Percentiles rank a stretch among this genome's conserved stretches.
phyloP scores from a whole-genome alignment of 768 basidiomycete species.

The Mycena chlorophos region DNA sequence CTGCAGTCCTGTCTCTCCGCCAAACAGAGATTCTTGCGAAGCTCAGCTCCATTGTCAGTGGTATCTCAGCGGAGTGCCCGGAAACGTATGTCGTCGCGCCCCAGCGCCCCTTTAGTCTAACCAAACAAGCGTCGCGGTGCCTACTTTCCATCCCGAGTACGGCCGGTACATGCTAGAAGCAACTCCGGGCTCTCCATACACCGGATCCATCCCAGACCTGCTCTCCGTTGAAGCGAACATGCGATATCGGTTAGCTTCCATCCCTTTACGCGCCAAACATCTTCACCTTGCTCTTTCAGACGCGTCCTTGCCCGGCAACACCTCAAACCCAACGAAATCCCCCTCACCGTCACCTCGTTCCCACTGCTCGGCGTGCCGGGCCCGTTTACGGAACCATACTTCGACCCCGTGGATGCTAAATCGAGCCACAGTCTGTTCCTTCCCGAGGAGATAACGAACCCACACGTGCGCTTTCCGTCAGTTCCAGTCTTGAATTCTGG shows the following conservation, averaged over 20 bases:
- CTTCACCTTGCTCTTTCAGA: slow-evolving; percentile 38
- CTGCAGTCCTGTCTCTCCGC: slow-evolving; percentile 87
- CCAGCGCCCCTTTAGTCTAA: neutral
- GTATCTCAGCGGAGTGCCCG: slow-evolving; percentile 60
- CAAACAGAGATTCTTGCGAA: slow-evolving; percentile 92
- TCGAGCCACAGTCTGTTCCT: slow-evolving; percentile 95
- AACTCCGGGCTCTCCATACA: slow-evolving; percentile 94
- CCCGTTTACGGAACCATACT: slow-evolving; percentile 90
- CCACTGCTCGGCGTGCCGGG: slow-evolving; percentile 88
- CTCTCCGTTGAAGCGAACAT: slow-evolving; percentile 92
- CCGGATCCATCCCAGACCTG: slow-evolving; percentile 81
- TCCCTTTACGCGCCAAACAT: slow-evolving; percentile 4
- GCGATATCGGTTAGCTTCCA: slow-evolving; percentile 74
- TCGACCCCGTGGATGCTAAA: slow-evolving; percentile 67
- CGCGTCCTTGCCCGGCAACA: slow-evolving; percentile 82
- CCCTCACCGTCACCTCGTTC: slow-evolving; percentile 93
- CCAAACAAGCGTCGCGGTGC: slow-evolving; percentile 60
- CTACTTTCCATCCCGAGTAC: slow-evolving; percentile 97
- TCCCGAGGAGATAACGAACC: slow-evolving; percentile 94
- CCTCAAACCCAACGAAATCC: slow-evolving; percentile 82
- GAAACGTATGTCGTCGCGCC: slow-evolving; percentile 50
- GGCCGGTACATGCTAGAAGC: slow-evolving; percentile 99
- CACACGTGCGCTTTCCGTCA: slow-evolving; percentile 96
- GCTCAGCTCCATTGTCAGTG: slow-evolving; percentile 64
- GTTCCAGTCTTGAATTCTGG: slow-evolving; percentile 36